Evolutionary conservation across 2,329 filamentous ascomycete species (phyloP).

Genomic region (Neopestalotiopsis rosae): DNA sequence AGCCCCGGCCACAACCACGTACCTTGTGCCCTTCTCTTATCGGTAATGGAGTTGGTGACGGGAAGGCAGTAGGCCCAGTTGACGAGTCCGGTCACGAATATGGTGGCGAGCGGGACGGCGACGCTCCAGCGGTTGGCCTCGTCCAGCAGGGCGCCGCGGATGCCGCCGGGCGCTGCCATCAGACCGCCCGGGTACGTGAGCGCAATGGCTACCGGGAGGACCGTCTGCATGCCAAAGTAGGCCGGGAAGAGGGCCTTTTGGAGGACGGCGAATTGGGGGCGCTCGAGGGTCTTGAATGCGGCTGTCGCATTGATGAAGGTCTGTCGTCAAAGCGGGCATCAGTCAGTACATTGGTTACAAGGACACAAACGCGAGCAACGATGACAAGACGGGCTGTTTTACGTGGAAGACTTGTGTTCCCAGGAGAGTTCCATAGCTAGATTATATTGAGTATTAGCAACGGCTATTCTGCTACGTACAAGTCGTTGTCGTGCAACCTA

Average conservation of each 20-base stretch:
- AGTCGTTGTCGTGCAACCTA: slow-evolving; percentile 41
- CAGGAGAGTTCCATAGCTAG: slow-evolving; percentile 84
- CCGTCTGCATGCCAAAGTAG: slow-evolving; percentile 86
- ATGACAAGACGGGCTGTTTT: slow-evolving; percentile 27
- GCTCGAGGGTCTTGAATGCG: slow-evolving; percentile 77
- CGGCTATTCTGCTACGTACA: not conserved
- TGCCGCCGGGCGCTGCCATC: slow-evolving; percentile 47
- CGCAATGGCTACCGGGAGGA: slow-evolving; percentile 73
- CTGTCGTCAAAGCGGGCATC: slow-evolving; percentile 47
- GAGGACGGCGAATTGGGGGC: slow-evolving; percentile 80
- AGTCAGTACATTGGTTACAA: not conserved
- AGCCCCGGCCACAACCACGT: slow-evolving; percentile 32
- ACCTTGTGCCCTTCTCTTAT: slow-evolving; percentile 80
- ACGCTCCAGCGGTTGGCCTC: slow-evolving; percentile 67
- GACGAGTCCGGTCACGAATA: slow-evolving; percentile 71
- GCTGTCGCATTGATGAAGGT: slow-evolving; percentile 78
- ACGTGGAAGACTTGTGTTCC: slow-evolving; percentile 89
- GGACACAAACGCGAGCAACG: not conserved
- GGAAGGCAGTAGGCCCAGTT: slow-evolving; percentile 79
- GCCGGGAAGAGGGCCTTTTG: slow-evolving; percentile 84
- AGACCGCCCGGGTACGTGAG: slow-evolving; percentile 78
- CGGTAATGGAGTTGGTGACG: slow-evolving; percentile 75
- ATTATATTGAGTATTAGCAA: not conserved
- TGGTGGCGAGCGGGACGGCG: slow-evolving; percentile 70
- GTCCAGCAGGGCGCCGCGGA: slow-evolving; percentile 64